These are phyloP conservation scores for Tolypocladium cylindrosporum DNA, from an alignment of 2,329 filamentous ascomycete genomes.

Conservation along the genomic window DNA sequence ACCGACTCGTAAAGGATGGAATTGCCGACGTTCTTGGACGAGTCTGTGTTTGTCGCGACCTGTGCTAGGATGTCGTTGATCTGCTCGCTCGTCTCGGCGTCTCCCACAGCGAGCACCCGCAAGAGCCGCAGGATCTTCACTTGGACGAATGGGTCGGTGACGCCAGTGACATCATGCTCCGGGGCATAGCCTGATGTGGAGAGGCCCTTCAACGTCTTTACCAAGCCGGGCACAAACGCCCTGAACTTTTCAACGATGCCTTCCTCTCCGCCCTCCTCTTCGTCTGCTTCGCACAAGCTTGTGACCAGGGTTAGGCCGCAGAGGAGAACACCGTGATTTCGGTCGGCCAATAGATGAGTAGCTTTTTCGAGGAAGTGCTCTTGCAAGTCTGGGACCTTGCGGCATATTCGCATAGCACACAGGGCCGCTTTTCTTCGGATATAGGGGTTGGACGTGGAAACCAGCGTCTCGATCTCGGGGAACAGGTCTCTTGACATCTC, in stretches of 20 bases:
- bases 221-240: slow-evolving; percentile 71
- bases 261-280: slow-evolving; percentile 82
- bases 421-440: slow-evolving; percentile 93
- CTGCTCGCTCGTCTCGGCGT: slow-evolving; percentile 81
- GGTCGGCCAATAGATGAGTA: slow-evolving; percentile 74
- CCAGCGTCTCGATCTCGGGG: slow-evolving; percentile 83
- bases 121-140: slow-evolving; percentile 89
- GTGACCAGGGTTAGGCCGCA: slow-evolving; percentile 87
- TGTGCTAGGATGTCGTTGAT: slow-evolving; percentile 98
- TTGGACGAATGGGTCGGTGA: slow-evolving; percentile 95
- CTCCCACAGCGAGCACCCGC: slow-evolving; percentile 76
- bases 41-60: slow-evolving; percentile 96
- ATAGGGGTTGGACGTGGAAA: slow-evolving; percentile 95
- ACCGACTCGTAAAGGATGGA: slow-evolving; percentile 97
- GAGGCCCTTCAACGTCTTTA: slow-evolving; percentile 83
- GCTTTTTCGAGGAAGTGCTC: slow-evolving; percentile 97
- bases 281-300: slow-evolving; percentile 89
- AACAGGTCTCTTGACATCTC: slow-evolving; percentile 99
- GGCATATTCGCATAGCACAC: slow-evolving; percentile 98
- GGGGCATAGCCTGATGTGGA: slow-evolving; percentile 94
- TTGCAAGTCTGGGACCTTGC: slow-evolving; percentile 92
- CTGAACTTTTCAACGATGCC: slow-evolving; percentile 87
- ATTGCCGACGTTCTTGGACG: slow-evolving; percentile 96
- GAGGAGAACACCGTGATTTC: slow-evolving; percentile 90
- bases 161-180: slow-evolving; percentile 95